Conservation (phyloP, 1,284 basidiomycete species). For the Cutaneotrichosporon daszewskae region DNA sequence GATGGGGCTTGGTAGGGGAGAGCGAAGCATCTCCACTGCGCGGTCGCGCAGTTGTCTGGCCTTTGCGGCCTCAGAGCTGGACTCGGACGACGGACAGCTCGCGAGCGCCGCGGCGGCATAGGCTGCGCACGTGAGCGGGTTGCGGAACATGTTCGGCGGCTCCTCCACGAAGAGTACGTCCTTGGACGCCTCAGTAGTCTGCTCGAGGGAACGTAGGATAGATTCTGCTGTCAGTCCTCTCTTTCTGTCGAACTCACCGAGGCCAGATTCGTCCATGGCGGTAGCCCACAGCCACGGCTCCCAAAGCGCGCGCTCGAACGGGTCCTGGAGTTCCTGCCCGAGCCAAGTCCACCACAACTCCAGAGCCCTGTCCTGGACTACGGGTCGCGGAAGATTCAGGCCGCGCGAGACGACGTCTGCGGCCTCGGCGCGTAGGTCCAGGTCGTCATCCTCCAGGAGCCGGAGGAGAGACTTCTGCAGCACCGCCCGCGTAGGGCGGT, state of each 20-base stretch:
- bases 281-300: constrained; percentile 22
- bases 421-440: constrained; percentile 31
- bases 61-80: too few species aligned
- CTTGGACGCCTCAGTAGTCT: neutral
- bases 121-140: constrained; percentile 25
- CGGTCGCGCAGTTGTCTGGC: too few species aligned
- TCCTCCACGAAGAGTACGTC: constrained; percentile 42
- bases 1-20: too few species aligned
- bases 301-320: constrained; percentile 19
- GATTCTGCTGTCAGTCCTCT: neutral
- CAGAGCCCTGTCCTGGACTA: constrained; percentile 26
- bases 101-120: too few species aligned
- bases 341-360: constrained; percentile 34
- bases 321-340: constrained; percentile 1
- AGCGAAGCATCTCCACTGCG: too few species aligned
- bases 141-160: constrained; percentile 42
- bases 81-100: too few species aligned
- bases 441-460: constrained; percentile 42
- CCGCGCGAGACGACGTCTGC: constrained; percentile 24
- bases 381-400: constrained; percentile 7
- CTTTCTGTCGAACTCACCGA: constrained; percentile 24
- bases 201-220: neutral
- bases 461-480: constrained; percentile 22
- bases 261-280: constrained; percentile 9
- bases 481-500: neutral